Percentiles rank a stretch among this genome's conserved stretches.
These are phyloP conservation scores for Aspergillus wentii DNA, from an alignment of 495 filamentous ascomycete species.

Conservation along the genomic window DNA sequence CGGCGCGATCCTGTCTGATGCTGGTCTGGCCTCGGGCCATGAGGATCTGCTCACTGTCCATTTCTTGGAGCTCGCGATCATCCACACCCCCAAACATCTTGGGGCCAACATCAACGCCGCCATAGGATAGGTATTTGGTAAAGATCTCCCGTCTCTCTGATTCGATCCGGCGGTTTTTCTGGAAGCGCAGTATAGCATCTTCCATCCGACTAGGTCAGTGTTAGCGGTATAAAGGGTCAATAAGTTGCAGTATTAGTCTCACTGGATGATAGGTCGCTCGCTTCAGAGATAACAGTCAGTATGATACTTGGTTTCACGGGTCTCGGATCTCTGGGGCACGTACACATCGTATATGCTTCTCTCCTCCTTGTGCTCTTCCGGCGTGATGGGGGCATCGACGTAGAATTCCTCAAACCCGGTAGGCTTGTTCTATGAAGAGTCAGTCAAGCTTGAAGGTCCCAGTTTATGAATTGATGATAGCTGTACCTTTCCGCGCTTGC, in stretches of 20 bases:
- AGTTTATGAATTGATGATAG: too few relatives aligned
- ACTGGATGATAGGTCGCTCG: slow-evolving; percentile 34
- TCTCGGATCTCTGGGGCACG: slow-evolving; percentile 11
- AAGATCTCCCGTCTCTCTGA: slow-evolving; percentile 58
- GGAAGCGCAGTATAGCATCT: slow-evolving; percentile 77
- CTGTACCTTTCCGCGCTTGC: slow-evolving; percentile 39
- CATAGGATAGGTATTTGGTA: slow-evolving; percentile 72
- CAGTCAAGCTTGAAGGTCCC: slow-evolving; percentile 9
- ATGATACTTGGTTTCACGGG: slow-evolving; percentile 7
- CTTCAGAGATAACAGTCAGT: slow-evolving; percentile 23
- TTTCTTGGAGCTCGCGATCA: slow-evolving; percentile 43
- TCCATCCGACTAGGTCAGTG: slow-evolving; percentile 63
- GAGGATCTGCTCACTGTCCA: slow-evolving; percentile 61
- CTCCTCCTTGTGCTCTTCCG: slow-evolving; percentile 58
- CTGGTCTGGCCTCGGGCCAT: slow-evolving; percentile 24
- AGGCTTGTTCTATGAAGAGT: slow-evolving; percentile 31
- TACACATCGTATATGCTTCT: slow-evolving; percentile 51
- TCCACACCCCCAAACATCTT: slow-evolving; percentile 65
- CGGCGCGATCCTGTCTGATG: slow-evolving; percentile 18
- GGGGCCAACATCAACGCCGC: slow-evolving; percentile 66
- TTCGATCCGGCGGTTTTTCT: slow-evolving; percentile 68
- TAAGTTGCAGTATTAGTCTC: slow-evolving; percentile 11
- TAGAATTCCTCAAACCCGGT: slow-evolving; percentile 70
- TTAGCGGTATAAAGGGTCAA: slow-evolving; percentile 5
- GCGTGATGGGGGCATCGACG: slow-evolving; percentile 73